Base-by-base conservation (phyloP, 164 flowering plant genomes). In the Umbellularia californica region DNA sequence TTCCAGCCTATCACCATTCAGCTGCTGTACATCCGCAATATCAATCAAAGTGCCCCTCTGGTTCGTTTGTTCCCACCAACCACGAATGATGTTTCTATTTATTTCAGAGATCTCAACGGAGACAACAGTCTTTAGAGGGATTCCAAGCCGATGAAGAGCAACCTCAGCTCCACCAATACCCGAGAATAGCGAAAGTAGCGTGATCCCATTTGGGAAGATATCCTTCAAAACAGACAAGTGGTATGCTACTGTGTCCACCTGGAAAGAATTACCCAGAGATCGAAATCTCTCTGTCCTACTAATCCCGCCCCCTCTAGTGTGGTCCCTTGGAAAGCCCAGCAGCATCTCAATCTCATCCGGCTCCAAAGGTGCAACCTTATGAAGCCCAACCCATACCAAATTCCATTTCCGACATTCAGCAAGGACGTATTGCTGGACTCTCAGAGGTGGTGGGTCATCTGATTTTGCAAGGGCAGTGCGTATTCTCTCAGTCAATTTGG, bases 381-480 rank as follows among this genome's bases (percentile, higher is more conserved):
- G 90, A 78, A 81, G 86, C 24, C 99, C 99, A 2, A 92, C 97
- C 98, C 99, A 96, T 0, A 96, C 94, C 60, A 96, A 76, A 77
- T 96, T 96, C 99, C 98, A 96, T 50, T 90, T 96, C 3, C 85
- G 75, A 77, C 97, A 92, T 72, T 90, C 82, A n/a, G 87, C 78
- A 15, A 93, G 55, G 17, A 96, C 91, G 66, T 78, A 86, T 62
- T 87, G 89, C 70, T 90, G 92, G 63, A 90, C 83, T 17, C 25
- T 24, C 50, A 52, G 20, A 1, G 97, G 95, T n/a, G 97, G 98
- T 2, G 87, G 90, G 52, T 72, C 88, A 6, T 82, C 82, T 64
- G 62, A 83, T 0, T 74, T 73, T 72, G 89, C 91, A 35, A 94
- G 80, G 23, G 88, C 88, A 58, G 81, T 88, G 3, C 94, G 83